Conservation (phyloP, 2,329 filamentous ascomycete genomes). For the Epicoccum sorghinum region DNA sequence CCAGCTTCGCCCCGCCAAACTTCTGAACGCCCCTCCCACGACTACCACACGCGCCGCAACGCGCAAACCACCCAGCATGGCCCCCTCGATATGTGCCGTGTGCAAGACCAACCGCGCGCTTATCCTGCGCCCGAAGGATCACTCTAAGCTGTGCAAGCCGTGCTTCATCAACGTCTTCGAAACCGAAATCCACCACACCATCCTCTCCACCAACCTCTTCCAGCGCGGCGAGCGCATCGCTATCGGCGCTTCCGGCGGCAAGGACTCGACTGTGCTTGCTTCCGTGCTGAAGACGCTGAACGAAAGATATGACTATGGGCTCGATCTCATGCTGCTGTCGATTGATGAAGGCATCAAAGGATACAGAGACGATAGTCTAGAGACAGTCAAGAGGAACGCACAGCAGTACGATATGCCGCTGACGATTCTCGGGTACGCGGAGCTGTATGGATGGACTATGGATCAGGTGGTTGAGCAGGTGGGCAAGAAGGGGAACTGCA, state of each 20-base stretch:
- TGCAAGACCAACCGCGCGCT: conserved; percentile 81
- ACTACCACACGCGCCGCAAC: background rate
- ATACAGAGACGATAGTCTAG: conserved; percentile 92
- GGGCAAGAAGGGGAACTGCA: conserved; percentile 98
- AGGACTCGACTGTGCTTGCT: conserved; percentile 95
- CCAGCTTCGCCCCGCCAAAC: conserved; percentile 13
- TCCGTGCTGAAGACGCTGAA: conserved; percentile 95
- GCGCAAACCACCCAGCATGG: conserved; percentile 60
- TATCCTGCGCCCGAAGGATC: conserved; percentile 92
- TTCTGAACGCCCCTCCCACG: background rate
- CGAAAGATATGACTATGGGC: conserved; percentile 82
- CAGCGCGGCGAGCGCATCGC: conserved; percentile 82
- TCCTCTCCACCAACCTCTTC: conserved; percentile 82
- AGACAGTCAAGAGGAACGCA: conserved; percentile 95
- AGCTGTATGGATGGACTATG: conserved; percentile 99
- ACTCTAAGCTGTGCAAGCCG: conserved; percentile 86
- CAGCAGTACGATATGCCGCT: conserved; percentile 88
- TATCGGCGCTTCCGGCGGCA: conserved; percentile 95
- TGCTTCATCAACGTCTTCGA: conserved; percentile 93
- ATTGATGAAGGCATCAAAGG: conserved; percentile 98
- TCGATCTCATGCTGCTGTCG: conserved; percentile 84
- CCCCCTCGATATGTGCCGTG: conserved; percentile 74
- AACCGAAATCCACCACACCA: conserved; percentile 91
- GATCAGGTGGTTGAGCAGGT: conserved; percentile 96
- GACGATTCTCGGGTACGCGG: conserved; percentile 89